Conservation (phyloP, 345 rosid genomes). For the Eucalyptus erythrocorys region DNA sequence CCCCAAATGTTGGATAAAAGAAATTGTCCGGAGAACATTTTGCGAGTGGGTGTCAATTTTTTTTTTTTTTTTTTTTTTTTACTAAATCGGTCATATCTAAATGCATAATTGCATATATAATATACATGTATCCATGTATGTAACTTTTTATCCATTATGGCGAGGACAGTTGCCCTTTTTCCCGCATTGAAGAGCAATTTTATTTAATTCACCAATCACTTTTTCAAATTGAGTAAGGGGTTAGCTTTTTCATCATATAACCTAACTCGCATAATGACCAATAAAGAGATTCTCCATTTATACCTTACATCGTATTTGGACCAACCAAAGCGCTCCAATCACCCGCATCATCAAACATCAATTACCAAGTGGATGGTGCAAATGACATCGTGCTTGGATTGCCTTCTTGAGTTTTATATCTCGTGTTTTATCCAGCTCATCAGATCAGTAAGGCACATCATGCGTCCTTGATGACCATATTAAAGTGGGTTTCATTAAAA, state of each 20-base stretch:
- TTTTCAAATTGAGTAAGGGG: background rate
- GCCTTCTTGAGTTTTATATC: background rate
- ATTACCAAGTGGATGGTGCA: background rate
- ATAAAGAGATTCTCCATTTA: background rate
- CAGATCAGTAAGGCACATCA: background rate
- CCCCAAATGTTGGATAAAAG: background rate
- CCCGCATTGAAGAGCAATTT: background rate
- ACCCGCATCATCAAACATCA: background rate
- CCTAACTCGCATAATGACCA: background rate
- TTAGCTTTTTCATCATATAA: background rate
- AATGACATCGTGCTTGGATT: background rate
- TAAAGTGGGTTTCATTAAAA: background rate
- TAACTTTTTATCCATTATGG: background rate
- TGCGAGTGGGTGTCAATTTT: background rate
- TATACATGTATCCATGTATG: background rate
- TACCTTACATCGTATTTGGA: background rate
- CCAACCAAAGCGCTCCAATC: background rate
- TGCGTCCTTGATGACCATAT: background rate
- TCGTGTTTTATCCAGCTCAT: background rate
- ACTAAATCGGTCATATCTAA: background rate
- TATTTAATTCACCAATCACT: background rate
- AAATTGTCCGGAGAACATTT: background rate
- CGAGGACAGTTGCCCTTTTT: background rate
- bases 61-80: background rate
- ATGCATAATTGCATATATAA: background rate